Evolutionary conservation across 2,329 filamentous ascomycete genomes (phyloP).

Genomic region (Zalaria obscura): DNA sequence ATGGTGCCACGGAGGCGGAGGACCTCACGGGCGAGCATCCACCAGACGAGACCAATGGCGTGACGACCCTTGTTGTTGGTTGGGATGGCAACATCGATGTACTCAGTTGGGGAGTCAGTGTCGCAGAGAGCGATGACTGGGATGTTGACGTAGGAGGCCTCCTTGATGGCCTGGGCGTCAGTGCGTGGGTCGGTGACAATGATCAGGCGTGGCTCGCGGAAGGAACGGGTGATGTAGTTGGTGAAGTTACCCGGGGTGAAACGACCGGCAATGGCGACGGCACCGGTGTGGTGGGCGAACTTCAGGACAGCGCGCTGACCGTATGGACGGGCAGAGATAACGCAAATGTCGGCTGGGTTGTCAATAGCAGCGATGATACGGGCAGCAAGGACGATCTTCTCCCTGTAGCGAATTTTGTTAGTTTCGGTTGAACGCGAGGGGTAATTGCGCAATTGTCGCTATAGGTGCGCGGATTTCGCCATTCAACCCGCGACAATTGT

Average conservation of each 20-base stretch:
- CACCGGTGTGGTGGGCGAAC: slow-evolving; percentile 97
- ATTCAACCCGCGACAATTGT: no score
- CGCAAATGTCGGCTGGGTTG: slow-evolving; percentile 98
- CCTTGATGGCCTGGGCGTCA: slow-evolving; percentile 99
- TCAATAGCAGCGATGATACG: slow-evolving; percentile 98
- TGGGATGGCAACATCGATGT: slow-evolving; percentile 98
- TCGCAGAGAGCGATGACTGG: slow-evolving; percentile 98
- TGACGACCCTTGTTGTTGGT: slow-evolving; percentile 99
- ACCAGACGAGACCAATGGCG: slow-evolving; percentile 97
- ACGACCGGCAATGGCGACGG: slow-evolving; percentile 94
- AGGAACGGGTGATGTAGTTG: slow-evolving; percentile 99
- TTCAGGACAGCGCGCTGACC: slow-evolving; percentile 99
- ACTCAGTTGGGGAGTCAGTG: slow-evolving; percentile 98
- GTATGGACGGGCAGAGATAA: slow-evolving; percentile 98
- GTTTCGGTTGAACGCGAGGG: neutral
- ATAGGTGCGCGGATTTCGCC: no score
- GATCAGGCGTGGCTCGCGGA: slow-evolving; percentile 99
- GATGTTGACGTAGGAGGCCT: slow-evolving; percentile 99
- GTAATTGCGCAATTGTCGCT: no score
- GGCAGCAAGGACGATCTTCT: slow-evolving; percentile 98
- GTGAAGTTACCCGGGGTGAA: slow-evolving; percentile 99
- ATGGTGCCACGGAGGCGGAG: slow-evolving; percentile 97
- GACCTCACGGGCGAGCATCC: slow-evolving; percentile 99
- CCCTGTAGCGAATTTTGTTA: slow-evolving; percentile 43
- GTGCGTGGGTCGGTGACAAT: slow-evolving; percentile 99